phyloP scores from a whole-genome alignment of 2,329 filamentous ascomycete species.

The Juglanconis sp. region DNA sequence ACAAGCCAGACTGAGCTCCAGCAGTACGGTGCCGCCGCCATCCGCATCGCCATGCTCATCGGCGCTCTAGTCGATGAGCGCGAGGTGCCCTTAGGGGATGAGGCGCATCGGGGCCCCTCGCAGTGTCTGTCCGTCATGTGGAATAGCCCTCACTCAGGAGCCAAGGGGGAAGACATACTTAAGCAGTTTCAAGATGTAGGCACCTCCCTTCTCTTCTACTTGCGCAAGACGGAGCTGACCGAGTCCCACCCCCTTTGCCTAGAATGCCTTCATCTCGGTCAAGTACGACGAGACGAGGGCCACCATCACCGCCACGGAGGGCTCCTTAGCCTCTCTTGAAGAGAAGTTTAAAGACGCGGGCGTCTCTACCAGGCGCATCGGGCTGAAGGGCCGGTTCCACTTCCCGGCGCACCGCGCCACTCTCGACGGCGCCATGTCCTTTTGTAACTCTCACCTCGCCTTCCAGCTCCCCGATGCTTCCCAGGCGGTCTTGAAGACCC shows the following conservation, averaged over 20 bases:
- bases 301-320: too few species aligned
- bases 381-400: not conserved
- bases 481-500: not conserved
- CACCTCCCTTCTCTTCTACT: too few species aligned
- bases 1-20: conserved; percentile 26
- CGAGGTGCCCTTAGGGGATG: not conserved
- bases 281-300: too few species aligned
- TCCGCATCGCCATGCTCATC: conserved; percentile 37
- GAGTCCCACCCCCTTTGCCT: too few species aligned
- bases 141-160: not conserved
- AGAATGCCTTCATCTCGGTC: too few species aligned
- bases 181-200: too few species aligned
- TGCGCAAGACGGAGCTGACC: too few species aligned
- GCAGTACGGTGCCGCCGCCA: conserved; percentile 32
- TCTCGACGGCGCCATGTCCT: not conserved
- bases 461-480: not conserved
- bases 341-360: too few species aligned
- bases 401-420: not conserved
- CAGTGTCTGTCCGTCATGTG: not conserved
- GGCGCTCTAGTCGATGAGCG: conserved; percentile 21
- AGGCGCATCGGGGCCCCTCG: not conserved
- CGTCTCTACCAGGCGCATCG: too few species aligned
- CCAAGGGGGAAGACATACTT: too few species aligned
- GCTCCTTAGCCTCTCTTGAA: too few species aligned
- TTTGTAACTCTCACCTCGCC: not conserved